Base-by-base conservation (phyloP, 441 rosid genomes). In the Aleurites moluccanus region DNA sequence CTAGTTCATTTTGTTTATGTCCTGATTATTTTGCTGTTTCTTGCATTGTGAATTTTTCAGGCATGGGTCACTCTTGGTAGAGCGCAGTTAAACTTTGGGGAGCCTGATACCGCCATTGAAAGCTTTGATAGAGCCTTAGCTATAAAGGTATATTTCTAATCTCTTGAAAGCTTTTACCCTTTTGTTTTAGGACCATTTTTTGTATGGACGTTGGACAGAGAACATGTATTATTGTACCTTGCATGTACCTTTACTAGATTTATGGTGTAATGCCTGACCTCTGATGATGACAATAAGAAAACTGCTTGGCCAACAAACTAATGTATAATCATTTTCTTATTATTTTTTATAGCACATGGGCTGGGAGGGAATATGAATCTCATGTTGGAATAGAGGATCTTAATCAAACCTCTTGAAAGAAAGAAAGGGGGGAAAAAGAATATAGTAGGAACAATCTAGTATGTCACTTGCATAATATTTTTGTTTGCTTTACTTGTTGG, bases 21-120 rank as follows among this genome's bases (percentile, higher is more conserved):
- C 7, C 11, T 35, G 4, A 0, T 16, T 10, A 9, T 33, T 62
- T 28, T 3, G 14, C 45, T 56, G 11, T 57, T 21, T 45, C 15
- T 28, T 3, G 5, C 33, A 35, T 59, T 35, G 14, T 35, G 57
- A 20, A 67, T 53, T 33, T 63, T 78, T 73, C 79, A 92, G 98
- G 95, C 92, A 23, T 91, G 98, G 97, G 56, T 87, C 79, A 91
- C 98, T 49, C 96, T 92, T 69, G 97, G 96, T 80, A 89, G 98
- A 82, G 89, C 98, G 53, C 97, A 94, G 75, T 83, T 94, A 25
- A 94, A 94, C 85, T 94, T 88, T 50, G 96, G 97, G 76, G 97
- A 94, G 83, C 96, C 95, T 7, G 96, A 92, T 77, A 84, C 78
- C 78, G 94, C 96, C 33, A 86, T 89, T 47, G 87, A 78, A 75